Base-by-base conservation (phyloP, 176 grass and related monocot species). In the Eremochloa ophiuroides region DNA sequence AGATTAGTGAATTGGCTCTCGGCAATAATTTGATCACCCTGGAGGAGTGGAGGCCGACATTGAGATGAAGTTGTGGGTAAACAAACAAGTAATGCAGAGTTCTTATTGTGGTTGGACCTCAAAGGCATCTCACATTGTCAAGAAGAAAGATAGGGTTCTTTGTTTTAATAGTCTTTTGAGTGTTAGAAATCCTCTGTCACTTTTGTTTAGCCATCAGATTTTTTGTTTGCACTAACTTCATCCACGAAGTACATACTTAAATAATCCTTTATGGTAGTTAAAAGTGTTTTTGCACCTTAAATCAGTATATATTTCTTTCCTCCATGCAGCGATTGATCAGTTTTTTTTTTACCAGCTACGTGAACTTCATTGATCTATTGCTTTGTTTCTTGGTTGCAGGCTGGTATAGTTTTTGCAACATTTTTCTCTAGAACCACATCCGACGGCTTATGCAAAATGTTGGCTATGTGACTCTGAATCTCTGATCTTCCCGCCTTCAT, bases 101-200 rank as follows among this genome's bases (percentile, higher is more conserved):
- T 61, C 66, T 37, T 60, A 81, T 71, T 38, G 71, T 2, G 10
- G 4, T 17, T 81, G 35, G 27, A 81, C 55, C 6, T 44, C 35
- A 33, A 81, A 43, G 50, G 79, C 27, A 81, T 61, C 50, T 34
- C 18, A 71, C 55, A 25, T 71, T 61, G 27, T 62, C 62, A 63
- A 63, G 60, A 31, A 64, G 62, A 31, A 18, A 18, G 2, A 15
- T 4, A 33, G 62, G 3, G 29, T 33, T 34, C 27, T 14, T 66
- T 66, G 28, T 34, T 10, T 65, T 29, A 20, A 37, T 5, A 22
- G 8, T 1, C 31, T 47, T 66, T 35, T 22, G 60, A 22, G 29
- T 34, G 63, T 66, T 37, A 37, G 6, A 37, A 10, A 37, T 31
- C 63, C 17, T 37, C 8, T 2, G 27, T 14, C 31, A 37, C 15